A percentile compares a stretch with the other conserved stretches of the same genome.
phyloP scores from a whole-genome alignment of 352 stramenopile species.

The Pythium vanterpoolii region DNA sequence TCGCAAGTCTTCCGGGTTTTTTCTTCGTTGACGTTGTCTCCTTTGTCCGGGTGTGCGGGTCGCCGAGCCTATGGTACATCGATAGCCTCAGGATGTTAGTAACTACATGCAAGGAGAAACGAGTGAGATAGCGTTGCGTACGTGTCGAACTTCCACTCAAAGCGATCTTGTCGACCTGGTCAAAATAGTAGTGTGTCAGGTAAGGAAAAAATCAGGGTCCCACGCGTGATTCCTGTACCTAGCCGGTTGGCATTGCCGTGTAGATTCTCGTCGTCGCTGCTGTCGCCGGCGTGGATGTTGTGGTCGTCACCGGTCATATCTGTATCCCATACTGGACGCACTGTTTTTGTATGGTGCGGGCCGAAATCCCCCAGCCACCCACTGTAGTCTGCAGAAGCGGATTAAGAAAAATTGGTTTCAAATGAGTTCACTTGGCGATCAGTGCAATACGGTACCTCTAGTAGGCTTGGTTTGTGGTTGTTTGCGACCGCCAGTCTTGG shows the following conservation, averaged over 20 bases:
- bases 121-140: slow-evolving; percentile 20
- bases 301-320: slow-evolving; percentile 2
- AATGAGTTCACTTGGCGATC: neutral
- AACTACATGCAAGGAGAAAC: neutral
- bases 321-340: slow-evolving; percentile 47
- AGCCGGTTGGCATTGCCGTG: neutral
- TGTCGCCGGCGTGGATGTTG: neutral
- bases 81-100: neutral
- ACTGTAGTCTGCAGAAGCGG: slow-evolving; percentile 49
- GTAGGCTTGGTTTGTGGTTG: neutral
- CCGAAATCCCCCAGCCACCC: slow-evolving; percentile 78
- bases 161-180: slow-evolving; percentile 16
- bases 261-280: slow-evolving; percentile 2
- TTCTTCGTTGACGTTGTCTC: neutral
- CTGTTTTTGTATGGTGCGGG: slow-evolving; percentile 66
- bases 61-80: neutral
- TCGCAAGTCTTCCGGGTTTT: neutral
- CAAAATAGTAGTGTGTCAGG: neutral
- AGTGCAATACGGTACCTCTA: neutral
- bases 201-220: neutral
- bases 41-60: neutral
- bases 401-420: neutral
- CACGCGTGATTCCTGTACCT: neutral
- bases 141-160: slow-evolving; percentile 69
- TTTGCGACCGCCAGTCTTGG: neutral